Evolutionary conservation across 1,284 basidiomycete species (phyloP).

Genomic region (Takashimella koratensis): DNA sequence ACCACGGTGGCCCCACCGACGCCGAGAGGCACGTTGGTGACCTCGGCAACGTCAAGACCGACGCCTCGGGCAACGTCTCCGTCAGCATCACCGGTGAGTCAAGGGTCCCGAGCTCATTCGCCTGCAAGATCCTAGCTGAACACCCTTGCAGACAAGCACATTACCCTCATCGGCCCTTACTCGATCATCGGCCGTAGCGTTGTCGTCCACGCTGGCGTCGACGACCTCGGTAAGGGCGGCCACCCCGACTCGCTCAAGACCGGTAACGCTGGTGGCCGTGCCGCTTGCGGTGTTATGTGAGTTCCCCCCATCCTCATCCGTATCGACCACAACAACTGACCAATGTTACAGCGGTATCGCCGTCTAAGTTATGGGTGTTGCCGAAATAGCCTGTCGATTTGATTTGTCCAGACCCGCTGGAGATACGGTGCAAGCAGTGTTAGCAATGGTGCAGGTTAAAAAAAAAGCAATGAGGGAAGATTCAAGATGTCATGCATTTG

Average conservation of each 20-base stretch:
- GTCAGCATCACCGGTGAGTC: slow-evolving; percentile 54
- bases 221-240: slow-evolving; percentile 68
- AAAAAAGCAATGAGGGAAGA: too few relatives aligned
- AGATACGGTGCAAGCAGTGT: too few relatives aligned
- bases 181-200: slow-evolving; percentile 64
- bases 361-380: too few relatives aligned
- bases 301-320: slow-evolving; percentile 9
- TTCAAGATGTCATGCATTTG: too few relatives aligned
- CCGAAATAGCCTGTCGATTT: too few relatives aligned
- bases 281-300: slow-evolving; percentile 74
- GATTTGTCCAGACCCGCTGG: too few relatives aligned
- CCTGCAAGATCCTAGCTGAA: too few relatives aligned
- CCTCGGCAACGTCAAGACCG: slow-evolving; percentile 63
- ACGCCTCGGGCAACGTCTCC: slow-evolving; percentile 58
- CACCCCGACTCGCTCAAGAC: slow-evolving; percentile 66
- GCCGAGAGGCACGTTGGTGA: slow-evolving; percentile 68
- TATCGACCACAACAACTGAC: background rate
- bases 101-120: background rate
- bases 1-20: slow-evolving; percentile 63
- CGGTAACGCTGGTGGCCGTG: slow-evolving; percentile 67
- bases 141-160: slow-evolving; percentile 53
- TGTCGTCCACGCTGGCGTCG: slow-evolving; percentile 62
- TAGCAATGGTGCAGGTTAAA: too few relatives aligned
- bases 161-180: slow-evolving; percentile 65
- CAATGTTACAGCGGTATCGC: slow-evolving; percentile 10